Conservation (phyloP, 345 rosid species). For the Durio zibethinus region DNA sequence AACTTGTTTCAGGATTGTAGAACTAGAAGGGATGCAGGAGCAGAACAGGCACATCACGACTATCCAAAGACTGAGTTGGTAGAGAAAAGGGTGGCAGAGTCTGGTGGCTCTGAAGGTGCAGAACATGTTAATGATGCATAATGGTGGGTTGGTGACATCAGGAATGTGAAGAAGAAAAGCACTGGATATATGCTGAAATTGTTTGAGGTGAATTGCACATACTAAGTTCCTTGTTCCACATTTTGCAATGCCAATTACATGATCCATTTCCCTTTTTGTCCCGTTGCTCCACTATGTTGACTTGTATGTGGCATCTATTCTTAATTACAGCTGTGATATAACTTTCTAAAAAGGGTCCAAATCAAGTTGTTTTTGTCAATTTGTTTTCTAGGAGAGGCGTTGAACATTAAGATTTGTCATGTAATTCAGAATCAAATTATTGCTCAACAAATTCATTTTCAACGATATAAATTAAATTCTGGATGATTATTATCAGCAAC, state of each 20-base stretch:
- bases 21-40: constrained; percentile 36
- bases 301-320: not conserved
- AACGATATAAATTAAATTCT: not conserved
- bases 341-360: not conserved
- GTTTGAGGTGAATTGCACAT: constrained; percentile 14
- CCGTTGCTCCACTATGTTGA: not conserved
- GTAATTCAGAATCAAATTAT: constrained; percentile 6
- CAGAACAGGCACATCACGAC: not conserved
- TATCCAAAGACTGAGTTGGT: constrained; percentile 12
- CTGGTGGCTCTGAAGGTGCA: constrained; percentile 16
- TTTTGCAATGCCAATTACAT: not conserved
- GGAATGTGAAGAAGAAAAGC: constrained; percentile 20
- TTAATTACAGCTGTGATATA: not conserved
- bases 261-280: not conserved
- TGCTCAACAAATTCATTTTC: not conserved
- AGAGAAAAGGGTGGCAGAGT: constrained; percentile 22
- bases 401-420: not conserved
- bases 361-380: not conserved
- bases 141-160: constrained; percentile 6
- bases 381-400: not conserved
- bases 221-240: not conserved
- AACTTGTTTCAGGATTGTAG: constrained; percentile 37
- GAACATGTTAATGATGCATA: constrained; percentile 15
- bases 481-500: constrained; percentile 4
- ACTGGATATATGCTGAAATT: not conserved